phyloP scores from a whole-genome alignment of 1,284 basidiomycete species.

The Cutaneotrichosporon cyanovorans region DNA sequence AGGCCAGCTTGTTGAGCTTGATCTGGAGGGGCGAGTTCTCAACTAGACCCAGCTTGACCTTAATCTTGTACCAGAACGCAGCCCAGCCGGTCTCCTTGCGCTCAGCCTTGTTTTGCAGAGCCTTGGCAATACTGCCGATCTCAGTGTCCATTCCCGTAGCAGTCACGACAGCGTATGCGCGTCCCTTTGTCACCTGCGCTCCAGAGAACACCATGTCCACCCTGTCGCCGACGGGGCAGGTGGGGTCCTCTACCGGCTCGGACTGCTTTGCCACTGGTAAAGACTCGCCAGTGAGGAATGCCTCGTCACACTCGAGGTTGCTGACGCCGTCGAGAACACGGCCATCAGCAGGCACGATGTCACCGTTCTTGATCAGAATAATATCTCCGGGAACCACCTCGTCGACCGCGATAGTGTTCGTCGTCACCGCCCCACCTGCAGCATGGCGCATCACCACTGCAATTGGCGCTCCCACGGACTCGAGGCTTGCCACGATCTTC shows the following conservation, averaged over 20 bases:
- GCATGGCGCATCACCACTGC: slow-evolving; percentile 53
- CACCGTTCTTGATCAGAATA: slow-evolving; percentile 54
- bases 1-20: slow-evolving; percentile 57
- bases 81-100: slow-evolving; percentile 40
- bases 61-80: slow-evolving; percentile 40
- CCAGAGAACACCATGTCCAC: slow-evolving; percentile 51
- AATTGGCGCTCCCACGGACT: slow-evolving; percentile 52
- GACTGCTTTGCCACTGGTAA: slow-evolving; percentile 58
- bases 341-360: slow-evolving; percentile 58
- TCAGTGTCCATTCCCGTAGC: slow-evolving; percentile 61
- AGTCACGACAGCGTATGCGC: slow-evolving; percentile 55
- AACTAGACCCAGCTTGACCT: slow-evolving; percentile 47
- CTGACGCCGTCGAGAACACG: slow-evolving; percentile 46
- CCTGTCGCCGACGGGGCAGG: slow-evolving; percentile 51
- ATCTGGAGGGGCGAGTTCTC: slow-evolving; percentile 57
- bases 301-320: slow-evolving; percentile 58
- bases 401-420: slow-evolving; percentile 52
- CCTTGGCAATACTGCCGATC: slow-evolving; percentile 55
- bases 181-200: slow-evolving; percentile 59
- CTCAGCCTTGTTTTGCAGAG: slow-evolving; percentile 46
- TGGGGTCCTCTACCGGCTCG: slow-evolving; percentile 44
- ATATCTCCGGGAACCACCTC: slow-evolving; percentile 60
- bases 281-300: slow-evolving; percentile 62
- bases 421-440: slow-evolving; percentile 30
- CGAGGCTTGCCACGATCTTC: slow-evolving; percentile 47